A percentile compares a stretch with the other conserved stretches of the same genome.
These are phyloP conservation scores for Yamadazyma kanchanaburiensis DNA, from an alignment of 1,139 yeast genomes.

Conservation along the genomic window DNA sequence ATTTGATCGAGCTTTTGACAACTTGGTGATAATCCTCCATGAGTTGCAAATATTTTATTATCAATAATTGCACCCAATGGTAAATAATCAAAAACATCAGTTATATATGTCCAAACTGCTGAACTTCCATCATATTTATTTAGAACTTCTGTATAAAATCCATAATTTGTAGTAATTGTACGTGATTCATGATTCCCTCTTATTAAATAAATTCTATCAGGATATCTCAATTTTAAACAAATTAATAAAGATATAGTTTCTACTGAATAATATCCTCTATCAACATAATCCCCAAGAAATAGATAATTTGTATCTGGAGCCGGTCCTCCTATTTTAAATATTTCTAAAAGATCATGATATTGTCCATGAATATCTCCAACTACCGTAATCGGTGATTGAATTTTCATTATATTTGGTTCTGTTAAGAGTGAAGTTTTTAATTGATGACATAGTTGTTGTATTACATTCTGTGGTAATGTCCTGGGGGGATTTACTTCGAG, in stretches of 20 bases:
- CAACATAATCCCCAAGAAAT: constrained; percentile 93
- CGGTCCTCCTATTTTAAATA: constrained; percentile 87
- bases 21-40: constrained; percentile 94
- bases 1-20: constrained; percentile 93
- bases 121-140: constrained; percentile 78
- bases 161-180: constrained; percentile 94
- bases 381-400: constrained; percentile 87
- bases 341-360: constrained; percentile 87
- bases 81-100: constrained; percentile 89
- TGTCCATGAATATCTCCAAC: constrained; percentile 99
- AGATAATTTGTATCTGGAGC: constrained; percentile 93
- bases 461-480: constrained; percentile 38
- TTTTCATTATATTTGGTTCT: constrained; percentile 71
- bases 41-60: constrained; percentile 89
- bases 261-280: constrained; percentile 81
- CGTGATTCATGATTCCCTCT: constrained; percentile 96
- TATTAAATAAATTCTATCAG: constrained; percentile 72
- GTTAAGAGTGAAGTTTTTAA: constrained; percentile 36
- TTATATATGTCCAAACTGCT: constrained; percentile 82
- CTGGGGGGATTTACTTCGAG: constrained; percentile 43
- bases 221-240: constrained; percentile 83
- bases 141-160: constrained; percentile 91
- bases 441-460: constrained; percentile 43
- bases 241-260: constrained; percentile 86
- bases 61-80: constrained; percentile 93